phyloP scores from a whole-genome alignment of 2,329 filamentous ascomycete genomes.

The Alternaria sp. region DNA sequence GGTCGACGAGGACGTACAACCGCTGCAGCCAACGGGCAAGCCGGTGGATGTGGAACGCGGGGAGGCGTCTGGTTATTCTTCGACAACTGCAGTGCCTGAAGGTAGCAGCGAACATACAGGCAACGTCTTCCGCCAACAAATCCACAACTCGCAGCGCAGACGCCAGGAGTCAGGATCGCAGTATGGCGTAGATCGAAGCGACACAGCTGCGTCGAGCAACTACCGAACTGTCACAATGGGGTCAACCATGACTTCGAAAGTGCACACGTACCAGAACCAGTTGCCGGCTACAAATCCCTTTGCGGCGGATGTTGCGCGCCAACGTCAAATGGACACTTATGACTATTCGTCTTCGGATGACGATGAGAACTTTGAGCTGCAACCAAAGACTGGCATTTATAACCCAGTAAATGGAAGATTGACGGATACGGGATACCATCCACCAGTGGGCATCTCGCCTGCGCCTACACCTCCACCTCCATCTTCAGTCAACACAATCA shows the following conservation, averaged over 20 bases:
- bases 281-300: slow-evolving; percentile 49
- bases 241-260: slow-evolving; percentile 43
- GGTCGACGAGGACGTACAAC: slow-evolving; percentile 45
- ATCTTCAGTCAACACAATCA: slow-evolving; percentile 30
- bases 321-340: slow-evolving; percentile 47
- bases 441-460: slow-evolving; percentile 41
- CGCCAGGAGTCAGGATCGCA: slow-evolving; percentile 39
- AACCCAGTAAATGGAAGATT: slow-evolving; percentile 46
- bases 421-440: slow-evolving; percentile 50
- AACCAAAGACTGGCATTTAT: slow-evolving; percentile 37
- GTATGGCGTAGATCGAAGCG: slow-evolving; percentile 43
- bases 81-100: slow-evolving; percentile 31
- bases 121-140: slow-evolving; percentile 53
- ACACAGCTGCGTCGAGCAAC: slow-evolving; percentile 43
- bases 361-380: slow-evolving; percentile 50
- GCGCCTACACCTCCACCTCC: slow-evolving; percentile 46
- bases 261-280: slow-evolving; percentile 44
- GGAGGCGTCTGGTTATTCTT: slow-evolving; percentile 43
- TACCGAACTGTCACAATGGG: slow-evolving; percentile 38
- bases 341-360: slow-evolving; percentile 53
- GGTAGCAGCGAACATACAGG: slow-evolving; percentile 29
- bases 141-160: slow-evolving; percentile 49
- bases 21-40: slow-evolving; percentile 39
- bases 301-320: slow-evolving; percentile 32
- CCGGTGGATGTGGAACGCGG: slow-evolving; percentile 47